Conservation (phyloP, 176 grass and related monocot species). For the Aegilops sharonensis region DNA sequence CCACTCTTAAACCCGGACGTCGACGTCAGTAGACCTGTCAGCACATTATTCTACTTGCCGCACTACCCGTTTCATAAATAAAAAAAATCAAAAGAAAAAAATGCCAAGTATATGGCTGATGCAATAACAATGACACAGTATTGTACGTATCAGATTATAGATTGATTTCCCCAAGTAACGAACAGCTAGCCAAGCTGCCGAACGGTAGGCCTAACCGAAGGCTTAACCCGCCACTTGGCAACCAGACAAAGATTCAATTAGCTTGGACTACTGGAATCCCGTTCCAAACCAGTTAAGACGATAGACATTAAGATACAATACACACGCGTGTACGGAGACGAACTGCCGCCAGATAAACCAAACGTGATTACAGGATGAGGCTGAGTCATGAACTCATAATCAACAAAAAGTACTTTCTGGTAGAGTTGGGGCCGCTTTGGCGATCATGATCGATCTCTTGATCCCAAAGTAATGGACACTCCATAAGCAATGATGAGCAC, state of each 20-base stretch:
- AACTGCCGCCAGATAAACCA: constrained; percentile 1
- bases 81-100: neutral
- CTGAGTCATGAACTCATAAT: neutral
- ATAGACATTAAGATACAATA: neutral
- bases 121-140: neutral
- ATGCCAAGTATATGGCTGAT: neutral
- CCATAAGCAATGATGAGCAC: constrained; percentile 22
- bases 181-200: constrained; percentile 18
- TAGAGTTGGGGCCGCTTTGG: neutral
- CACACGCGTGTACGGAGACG: neutral
- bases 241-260: neutral
- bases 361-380: neutral
- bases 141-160: neutral
- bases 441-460: constrained; percentile 4
- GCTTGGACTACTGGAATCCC: neutral
- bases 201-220: constrained; percentile 37
- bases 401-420: neutral
- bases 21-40: neutral
- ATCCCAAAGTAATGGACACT: constrained; percentile 1
- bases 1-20: constrained; percentile 13
- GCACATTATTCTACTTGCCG: neutral
- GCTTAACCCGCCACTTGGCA: constrained; percentile 5
- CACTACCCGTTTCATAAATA: neutral
- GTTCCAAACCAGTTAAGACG: neutral
- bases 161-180: neutral